phyloP scores from a whole-genome alignment of 1,284 basidiomycete genomes.

The Moesziomyces antarcticus region DNA sequence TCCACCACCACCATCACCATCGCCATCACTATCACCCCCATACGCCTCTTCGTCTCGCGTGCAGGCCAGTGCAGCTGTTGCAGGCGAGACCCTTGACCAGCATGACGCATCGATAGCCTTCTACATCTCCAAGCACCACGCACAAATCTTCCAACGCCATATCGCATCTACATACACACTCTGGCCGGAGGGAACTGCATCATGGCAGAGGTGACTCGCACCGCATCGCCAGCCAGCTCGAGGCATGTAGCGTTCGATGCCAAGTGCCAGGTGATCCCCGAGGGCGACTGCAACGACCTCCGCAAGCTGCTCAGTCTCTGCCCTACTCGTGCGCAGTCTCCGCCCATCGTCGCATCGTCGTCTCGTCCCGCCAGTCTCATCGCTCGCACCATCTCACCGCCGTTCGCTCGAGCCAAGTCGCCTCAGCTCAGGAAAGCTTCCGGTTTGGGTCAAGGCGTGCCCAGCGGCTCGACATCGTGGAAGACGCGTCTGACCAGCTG shows the following conservation, averaged over 20 bases:
- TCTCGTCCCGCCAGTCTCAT: slow-evolving; percentile 12
- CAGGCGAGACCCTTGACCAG: background rate
- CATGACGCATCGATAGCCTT: background rate
- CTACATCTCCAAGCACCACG: background rate
- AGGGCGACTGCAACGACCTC: slow-evolving; percentile 36
- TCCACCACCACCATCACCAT: no score
- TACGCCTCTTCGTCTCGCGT: background rate
- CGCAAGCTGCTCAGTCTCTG: slow-evolving; percentile 39
- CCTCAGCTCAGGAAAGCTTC: slow-evolving; percentile 9
- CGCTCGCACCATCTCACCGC: slow-evolving; percentile 37
- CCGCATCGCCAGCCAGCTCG: slow-evolving; percentile 13
- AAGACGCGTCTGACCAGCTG: slow-evolving; percentile 28
- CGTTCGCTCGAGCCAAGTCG: slow-evolving; percentile 22
- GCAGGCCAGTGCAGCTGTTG: background rate
- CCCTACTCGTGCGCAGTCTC: slow-evolving; percentile 28
- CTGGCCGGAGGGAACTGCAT: background rate
- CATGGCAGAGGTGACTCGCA: slow-evolving; percentile 18
- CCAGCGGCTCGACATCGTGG: slow-evolving; percentile 17
- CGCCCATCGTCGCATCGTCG: slow-evolving; percentile 19
- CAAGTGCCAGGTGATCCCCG: slow-evolving; percentile 45
- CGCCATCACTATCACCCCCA: no score
- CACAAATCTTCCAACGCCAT: background rate
- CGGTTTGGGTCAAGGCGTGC: slow-evolving; percentile 10
- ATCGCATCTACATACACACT: background rate
- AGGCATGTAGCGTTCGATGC: slow-evolving; percentile 40